Conservation (phyloP, 2,329 filamentous ascomycete species). For the Colletotrichum kahawae region DNA sequence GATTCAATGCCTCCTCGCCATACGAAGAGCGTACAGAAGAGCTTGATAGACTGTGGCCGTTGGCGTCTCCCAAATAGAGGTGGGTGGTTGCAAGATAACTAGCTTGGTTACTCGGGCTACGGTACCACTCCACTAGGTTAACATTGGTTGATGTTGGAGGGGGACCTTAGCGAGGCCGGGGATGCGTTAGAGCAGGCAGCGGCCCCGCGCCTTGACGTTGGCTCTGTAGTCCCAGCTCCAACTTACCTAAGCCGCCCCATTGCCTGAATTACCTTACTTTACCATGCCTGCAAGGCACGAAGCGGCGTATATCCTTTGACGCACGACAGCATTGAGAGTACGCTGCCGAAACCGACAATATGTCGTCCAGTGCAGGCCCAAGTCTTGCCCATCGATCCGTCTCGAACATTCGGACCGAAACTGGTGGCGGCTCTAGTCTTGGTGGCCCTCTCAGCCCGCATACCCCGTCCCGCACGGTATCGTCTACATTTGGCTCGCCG, state of each 20-base stretch:
- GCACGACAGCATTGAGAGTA: neutral
- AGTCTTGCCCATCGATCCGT: conserved; percentile 63
- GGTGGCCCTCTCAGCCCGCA: conserved; percentile 55
- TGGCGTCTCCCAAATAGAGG: neutral
- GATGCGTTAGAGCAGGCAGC: neutral
- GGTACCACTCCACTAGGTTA: neutral
- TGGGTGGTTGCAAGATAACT: neutral
- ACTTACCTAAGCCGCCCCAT: neutral
- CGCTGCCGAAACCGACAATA: neutral
- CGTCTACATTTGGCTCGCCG: conserved; percentile 63
- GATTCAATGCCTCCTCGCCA: neutral
- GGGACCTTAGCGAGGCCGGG: neutral
- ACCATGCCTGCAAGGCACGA: neutral
- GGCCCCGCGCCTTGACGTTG: neutral
- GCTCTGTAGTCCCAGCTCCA: neutral
- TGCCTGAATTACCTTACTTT: neutral
- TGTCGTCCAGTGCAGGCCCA: conserved; percentile 43
- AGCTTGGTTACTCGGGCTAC: neutral
- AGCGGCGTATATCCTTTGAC: neutral
- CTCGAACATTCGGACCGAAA: conserved; percentile 58
- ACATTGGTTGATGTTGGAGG: neutral
- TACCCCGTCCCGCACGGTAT: conserved; percentile 62
- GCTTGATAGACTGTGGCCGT: neutral
- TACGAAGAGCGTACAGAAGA: neutral
- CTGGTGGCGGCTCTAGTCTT: conserved; percentile 34